These are phyloP conservation scores for Lindgomyces ingoldianus DNA, from an alignment of 495 filamentous ascomycete species.

Conservation along the genomic window DNA sequence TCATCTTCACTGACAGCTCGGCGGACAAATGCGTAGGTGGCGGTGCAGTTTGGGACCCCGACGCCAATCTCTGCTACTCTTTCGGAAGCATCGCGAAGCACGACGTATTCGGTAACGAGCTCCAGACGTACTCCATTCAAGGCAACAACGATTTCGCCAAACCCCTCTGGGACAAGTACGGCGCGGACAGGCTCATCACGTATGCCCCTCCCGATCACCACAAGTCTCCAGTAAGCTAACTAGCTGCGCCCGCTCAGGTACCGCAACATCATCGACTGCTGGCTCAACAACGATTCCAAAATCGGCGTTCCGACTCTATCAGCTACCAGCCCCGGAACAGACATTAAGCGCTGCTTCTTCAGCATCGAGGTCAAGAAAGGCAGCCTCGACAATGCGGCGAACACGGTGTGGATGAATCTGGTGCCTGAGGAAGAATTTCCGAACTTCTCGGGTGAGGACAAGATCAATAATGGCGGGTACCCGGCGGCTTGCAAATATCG, in stretches of 20 bases:
- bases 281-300: conserved; percentile 7
- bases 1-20: background rate
- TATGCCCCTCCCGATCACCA: background rate
- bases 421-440: conserved; percentile 3
- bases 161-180: conserved; percentile 5
- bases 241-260: conserved; percentile 2
- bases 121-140: background rate
- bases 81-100: conserved; percentile 1
- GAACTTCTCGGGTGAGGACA: conserved; percentile 1
- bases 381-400: background rate
- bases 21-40: conserved; percentile 2
- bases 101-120: background rate
- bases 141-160: background rate
- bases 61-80: conserved; percentile 4
- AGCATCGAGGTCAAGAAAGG: conserved; percentile 6
- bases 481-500: background rate
- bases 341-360: conserved; percentile 5
- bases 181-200: background rate
- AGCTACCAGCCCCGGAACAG: background rate
- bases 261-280: conserved; percentile 4
- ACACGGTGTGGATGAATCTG: background rate
- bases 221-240: background rate
- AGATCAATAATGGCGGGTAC: conserved; percentile 1
- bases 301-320: background rate
- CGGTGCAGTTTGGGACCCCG: background rate